Percentiles rank a stretch among this genome's conserved stretches.
Conservation (phyloP, 1,139 yeast species). For the Scheffersomyces illinoinensis region DNA sequence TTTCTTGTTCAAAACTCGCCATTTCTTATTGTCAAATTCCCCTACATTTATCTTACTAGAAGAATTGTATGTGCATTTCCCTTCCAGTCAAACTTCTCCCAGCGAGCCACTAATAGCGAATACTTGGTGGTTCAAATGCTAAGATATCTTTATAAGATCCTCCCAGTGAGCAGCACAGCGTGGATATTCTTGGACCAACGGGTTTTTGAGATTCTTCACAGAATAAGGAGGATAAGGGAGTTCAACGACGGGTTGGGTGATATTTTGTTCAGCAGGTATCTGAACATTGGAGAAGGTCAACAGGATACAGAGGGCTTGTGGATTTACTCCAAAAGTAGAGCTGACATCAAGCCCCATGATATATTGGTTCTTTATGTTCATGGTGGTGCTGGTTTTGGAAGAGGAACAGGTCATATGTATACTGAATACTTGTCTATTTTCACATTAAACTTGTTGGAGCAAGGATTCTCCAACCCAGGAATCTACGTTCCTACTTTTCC, state of each 20-base stretch:
- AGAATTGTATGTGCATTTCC: conserved; percentile 12
- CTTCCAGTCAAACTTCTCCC: conserved; percentile 10
- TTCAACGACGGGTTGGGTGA: conserved; percentile 16
- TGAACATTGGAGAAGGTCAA: neutral
- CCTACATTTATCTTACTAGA: conserved; percentile 8
- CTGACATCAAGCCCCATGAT: conserved; percentile 5
- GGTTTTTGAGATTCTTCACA: conserved; percentile 9
- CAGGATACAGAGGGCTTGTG: conserved; percentile 8
- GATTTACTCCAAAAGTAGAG: conserved; percentile 11
- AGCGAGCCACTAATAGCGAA: conserved; percentile 13
- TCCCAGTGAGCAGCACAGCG: conserved; percentile 2
- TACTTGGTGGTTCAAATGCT: conserved; percentile 1
- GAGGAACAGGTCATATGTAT: conserved; percentile 12
- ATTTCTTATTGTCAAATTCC: conserved; percentile 1
- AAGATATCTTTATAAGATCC: neutral
- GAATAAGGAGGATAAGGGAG: conserved; percentile 10
- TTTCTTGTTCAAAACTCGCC: conserved; percentile 5
- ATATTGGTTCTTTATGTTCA: conserved; percentile 12
- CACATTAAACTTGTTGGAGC: conserved; percentile 12
- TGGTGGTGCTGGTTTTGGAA: conserved; percentile 13
- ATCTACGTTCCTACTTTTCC: conserved; percentile 10
- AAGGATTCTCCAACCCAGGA: conserved; percentile 16
- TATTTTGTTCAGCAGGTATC: neutral
- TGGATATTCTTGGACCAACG: conserved; percentile 9
- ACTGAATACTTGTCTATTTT: conserved; percentile 13